Base-by-base conservation (phyloP, 768 basidiomycete species). In the Hygrophorus pudorinus region DNA sequence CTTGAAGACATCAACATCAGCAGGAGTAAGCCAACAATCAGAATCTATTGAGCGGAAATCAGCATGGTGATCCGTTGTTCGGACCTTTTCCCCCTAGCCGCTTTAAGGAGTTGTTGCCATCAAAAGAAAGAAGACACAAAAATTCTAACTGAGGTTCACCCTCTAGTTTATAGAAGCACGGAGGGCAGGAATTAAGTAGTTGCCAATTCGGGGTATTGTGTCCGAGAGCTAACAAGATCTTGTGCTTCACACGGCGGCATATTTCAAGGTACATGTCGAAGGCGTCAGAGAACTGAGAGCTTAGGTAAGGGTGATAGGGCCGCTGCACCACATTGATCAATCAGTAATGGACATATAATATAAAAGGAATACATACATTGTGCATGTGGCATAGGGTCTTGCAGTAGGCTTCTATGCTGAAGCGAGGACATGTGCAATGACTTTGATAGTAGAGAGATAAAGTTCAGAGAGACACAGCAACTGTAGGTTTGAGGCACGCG, bases 311-410 rank as follows among this genome's bases (percentile, higher is more conserved):
- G 11, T 47, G 33, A 41, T 50, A 59, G 0, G 56, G 53, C 0
- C 20, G 18, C 43, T 44, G 35, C 12, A n/a, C n/a, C n/a, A n/a
- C n/a, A n/a, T n/a, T n/a, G n/a, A n/a, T n/a, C n/a, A n/a, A n/a
- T n/a, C n/a, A n/a, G n/a, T n/a, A n/a, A n/a, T n/a, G n/a, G n/a
- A n/a, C n/a, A n/a, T n/a, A n/a, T n/a, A n/a, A n/a, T 16, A 35
- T 34, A 24, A 34, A 13, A 5, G 18, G 24, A 44, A 3, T 13
- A 44, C 43, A 3, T 37, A 50, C 36, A 13, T 51, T 34, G 12
- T 65, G 58, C 17, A 62, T 21, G 40, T 64, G 59, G 24, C 58
- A 61, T 1, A 65, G 45, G 1, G 44, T 41, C 24, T 39, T 60
- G 58, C 24, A 24, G 24, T 24, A 24, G 14, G 58, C 45, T 35